Conservation (phyloP, 2,329 filamentous ascomycete genomes). For the Thielaviopsis populi region DNA sequence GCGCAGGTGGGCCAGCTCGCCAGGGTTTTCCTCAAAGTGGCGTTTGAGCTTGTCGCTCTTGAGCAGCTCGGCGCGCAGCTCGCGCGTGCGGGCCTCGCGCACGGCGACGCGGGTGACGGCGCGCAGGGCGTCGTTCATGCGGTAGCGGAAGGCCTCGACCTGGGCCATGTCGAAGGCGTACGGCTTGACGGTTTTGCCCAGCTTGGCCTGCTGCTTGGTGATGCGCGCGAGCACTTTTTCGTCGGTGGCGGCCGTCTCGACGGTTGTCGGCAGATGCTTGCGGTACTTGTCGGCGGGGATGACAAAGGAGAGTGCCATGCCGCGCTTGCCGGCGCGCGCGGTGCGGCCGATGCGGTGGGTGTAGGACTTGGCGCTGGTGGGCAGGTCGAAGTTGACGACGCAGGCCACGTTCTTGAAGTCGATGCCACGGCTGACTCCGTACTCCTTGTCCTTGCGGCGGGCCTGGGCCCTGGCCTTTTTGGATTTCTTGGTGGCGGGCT, state of each 20-base stretch:
- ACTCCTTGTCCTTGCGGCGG: conserved; percentile 62
- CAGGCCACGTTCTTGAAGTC: conserved; percentile 93
- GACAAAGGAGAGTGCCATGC: conserved; percentile 93
- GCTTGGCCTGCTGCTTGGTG: conserved; percentile 59
- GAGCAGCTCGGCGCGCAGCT: conserved; percentile 76
- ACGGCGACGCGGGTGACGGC: conserved; percentile 82
- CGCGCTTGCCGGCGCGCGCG: conserved; percentile 75
- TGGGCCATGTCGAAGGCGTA: conserved; percentile 93
- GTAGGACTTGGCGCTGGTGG: conserved; percentile 75
- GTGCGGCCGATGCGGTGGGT: conserved; percentile 95
- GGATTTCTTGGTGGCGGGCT: conserved; percentile 20
- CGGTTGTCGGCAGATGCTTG: conserved; percentile 77
- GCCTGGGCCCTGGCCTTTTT: conserved; percentile 29
- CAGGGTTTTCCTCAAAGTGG: conserved; percentile 94
- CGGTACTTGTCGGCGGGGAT: conserved; percentile 67
- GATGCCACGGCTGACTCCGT: conserved; percentile 87
- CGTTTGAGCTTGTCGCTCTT: conserved; percentile 89
- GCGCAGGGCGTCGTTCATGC: conserved; percentile 81
- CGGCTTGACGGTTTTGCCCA: conserved; percentile 67
- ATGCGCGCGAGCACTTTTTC: conserved; percentile 75
- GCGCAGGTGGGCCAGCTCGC: conserved; percentile 70
- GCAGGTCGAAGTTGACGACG: conserved; percentile 94
- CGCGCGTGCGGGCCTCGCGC: conserved; percentile 74
- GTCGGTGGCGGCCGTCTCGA: conserved; percentile 62
- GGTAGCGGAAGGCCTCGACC: conserved; percentile 85